Evolutionary conservation across 202 grass and related monocot species (phyloP).

Genomic region (Elaeis oleifera): DNA sequence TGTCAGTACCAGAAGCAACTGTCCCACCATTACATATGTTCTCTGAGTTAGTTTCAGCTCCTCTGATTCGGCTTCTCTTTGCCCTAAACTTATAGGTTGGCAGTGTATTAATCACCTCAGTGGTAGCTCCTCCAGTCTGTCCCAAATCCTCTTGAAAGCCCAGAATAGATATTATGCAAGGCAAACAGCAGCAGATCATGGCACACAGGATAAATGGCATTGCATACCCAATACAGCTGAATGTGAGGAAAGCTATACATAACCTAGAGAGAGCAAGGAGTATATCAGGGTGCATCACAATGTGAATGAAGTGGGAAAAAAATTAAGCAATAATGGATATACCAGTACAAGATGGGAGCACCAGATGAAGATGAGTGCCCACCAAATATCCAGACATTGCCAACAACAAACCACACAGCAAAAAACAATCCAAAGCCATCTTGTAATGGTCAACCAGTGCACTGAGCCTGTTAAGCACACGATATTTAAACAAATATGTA

Average conservation of each 20-base stretch:
- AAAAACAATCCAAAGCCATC: constrained; percentile 71
- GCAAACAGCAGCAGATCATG: constrained; percentile 69
- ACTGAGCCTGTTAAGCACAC: constrained; percentile 38
- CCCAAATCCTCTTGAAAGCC: constrained; percentile 57
- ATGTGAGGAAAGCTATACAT: constrained; percentile 63
- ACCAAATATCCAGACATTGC: constrained; percentile 82
- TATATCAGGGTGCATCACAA: constrained; percentile 4
- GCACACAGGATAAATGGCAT: constrained; percentile 67
- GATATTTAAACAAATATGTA: constrained; percentile 12
- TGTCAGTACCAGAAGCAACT: constrained; percentile 54
- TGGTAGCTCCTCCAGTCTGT: constrained; percentile 64
- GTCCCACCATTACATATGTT: constrained; percentile 49
- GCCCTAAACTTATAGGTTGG: constrained; percentile 73
- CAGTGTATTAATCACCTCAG: constrained; percentile 48
- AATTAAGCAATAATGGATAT: constrained; percentile 20
- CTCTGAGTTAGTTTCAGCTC: constrained; percentile 42
- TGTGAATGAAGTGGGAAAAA: neutral
- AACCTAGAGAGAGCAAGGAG: constrained; percentile 37
- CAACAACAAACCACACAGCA: constrained; percentile 90
- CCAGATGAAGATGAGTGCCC: constrained; percentile 49
- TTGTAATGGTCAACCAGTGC: constrained; percentile 64
- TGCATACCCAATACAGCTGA: constrained; percentile 71
- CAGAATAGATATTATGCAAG: constrained; percentile 60
- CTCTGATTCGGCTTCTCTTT: constrained; percentile 52
- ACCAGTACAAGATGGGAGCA: constrained; percentile 90